Conservation (phyloP, 2,329 filamentous ascomycete genomes). For the Aspergillus fischeri region DNA sequence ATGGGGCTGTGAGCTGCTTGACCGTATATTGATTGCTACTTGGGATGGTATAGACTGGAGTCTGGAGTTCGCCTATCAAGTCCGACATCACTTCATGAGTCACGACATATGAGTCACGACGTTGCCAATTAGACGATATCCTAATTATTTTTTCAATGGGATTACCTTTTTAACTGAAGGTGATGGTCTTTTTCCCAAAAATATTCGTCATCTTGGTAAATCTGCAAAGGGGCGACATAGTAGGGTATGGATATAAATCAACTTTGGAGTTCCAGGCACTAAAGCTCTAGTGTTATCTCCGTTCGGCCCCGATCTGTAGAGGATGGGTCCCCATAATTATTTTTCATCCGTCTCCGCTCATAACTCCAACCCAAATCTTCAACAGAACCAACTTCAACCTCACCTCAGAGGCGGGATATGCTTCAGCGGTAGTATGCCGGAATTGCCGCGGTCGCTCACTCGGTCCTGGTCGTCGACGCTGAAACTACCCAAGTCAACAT, state of each 20-base stretch:
- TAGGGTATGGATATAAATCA: neutral
- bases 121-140: neutral
- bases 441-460: conserved; percentile 33
- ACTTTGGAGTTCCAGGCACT: neutral
- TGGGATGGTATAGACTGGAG: neutral
- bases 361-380: neutral
- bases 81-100: neutral
- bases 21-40: conserved; percentile 67
- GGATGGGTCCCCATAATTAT: neutral
- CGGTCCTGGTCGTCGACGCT: conserved; percentile 68
- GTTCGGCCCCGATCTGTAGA: neutral
- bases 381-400: neutral
- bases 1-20: conserved; percentile 80
- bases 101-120: neutral
- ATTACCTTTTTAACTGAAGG: neutral
- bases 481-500: conserved; percentile 69
- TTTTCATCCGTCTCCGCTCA: neutral
- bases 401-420: conserved; percentile 18
- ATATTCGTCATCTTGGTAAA: neutral
- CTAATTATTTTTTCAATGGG: neutral
- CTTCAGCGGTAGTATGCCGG: conserved; percentile 34
- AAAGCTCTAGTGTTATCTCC: no score
- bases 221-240: neutral
- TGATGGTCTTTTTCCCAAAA: neutral
- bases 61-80: neutral